Evolutionary conservation across 495 filamentous ascomycete species (phyloP).

Genomic region (Penicillium diatomitis): DNA sequence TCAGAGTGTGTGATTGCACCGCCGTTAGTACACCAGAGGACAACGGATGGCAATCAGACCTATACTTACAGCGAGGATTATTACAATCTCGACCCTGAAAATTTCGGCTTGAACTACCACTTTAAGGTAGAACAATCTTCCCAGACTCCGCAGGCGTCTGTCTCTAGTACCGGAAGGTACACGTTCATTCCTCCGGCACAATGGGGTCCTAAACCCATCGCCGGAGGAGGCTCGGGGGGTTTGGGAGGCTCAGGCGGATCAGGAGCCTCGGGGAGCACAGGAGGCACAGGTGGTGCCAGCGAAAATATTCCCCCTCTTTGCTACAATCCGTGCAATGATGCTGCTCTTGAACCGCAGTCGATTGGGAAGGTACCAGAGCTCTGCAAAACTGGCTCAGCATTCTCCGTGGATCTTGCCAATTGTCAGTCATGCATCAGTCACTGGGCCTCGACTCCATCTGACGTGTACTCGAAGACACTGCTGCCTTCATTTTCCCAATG

Average conservation of each 20-base stretch:
- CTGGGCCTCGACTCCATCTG: conserved; percentile 1
- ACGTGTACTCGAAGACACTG: conserved; percentile 2
- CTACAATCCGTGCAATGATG: conserved; percentile 45
- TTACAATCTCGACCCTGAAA: conserved; percentile 44
- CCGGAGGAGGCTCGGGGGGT: no score
- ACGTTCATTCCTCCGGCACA: no score
- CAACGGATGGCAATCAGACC: conserved; percentile 20
- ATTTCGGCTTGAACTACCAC: neutral
- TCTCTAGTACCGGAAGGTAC: no score
- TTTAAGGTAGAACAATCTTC: no score
- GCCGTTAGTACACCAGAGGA: conserved; percentile 25
- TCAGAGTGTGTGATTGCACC: conserved; percentile 44
- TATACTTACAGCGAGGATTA: conserved; percentile 45
- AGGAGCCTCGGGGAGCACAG: no score
- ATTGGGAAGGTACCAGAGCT: conserved; percentile 38
- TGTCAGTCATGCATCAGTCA: conserved; percentile 28
- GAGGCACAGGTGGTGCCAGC: no score
- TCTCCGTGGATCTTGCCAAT: conserved; percentile 18
- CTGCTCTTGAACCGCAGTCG: conserved; percentile 33
- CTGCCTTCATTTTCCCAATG: conserved; percentile 13
- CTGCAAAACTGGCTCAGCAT: conserved; percentile 34
- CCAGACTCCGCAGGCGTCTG: no score
- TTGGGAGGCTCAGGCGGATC: no score
- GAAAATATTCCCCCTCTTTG: conserved; percentile 32
- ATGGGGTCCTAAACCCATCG: no score